phyloP scores from a whole-genome alignment of 371 early-diverging fungal species.

The Mortierella sp. region DNA sequence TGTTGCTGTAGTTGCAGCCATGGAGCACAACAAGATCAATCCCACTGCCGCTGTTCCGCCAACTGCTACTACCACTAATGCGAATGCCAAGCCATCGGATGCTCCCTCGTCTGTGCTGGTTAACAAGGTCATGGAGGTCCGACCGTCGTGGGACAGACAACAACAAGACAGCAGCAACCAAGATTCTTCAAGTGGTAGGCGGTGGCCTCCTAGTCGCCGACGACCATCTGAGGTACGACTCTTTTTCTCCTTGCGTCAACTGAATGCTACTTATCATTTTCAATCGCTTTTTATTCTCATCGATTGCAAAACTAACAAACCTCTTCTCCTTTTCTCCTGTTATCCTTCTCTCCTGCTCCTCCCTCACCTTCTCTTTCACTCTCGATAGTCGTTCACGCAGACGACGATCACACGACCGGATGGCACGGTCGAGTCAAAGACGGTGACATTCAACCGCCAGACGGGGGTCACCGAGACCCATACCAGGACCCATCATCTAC shows the following conservation, averaged over 20 bases:
- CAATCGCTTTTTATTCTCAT: too few species aligned
- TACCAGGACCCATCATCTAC: slow-evolving; percentile 3
- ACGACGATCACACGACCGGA: slow-evolving; percentile 40
- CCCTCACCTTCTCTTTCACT: not conserved
- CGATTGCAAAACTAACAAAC: not conserved
- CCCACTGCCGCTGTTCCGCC: not conserved
- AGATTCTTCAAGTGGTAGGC: not conserved
- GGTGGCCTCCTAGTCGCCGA: not conserved
- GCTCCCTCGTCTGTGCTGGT: not conserved
- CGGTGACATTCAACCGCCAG: slow-evolving; percentile 10
- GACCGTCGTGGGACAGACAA: slow-evolving; percentile 4
- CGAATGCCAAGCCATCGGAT: not conserved
- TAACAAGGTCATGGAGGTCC: slow-evolving; percentile 21
- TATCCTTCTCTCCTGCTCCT: not conserved
- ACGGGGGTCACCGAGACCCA: slow-evolving; percentile 28
- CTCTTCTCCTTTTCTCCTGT: not conserved
- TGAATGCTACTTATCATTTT: too few species aligned
- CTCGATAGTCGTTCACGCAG: slow-evolving; percentile 21
- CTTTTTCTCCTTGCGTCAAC: not conserved
- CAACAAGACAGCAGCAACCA: not conserved
- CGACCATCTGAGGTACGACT: not conserved
- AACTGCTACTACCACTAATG: not conserved
- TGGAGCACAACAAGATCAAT: not conserved
- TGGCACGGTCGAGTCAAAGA: slow-evolving; percentile 35
- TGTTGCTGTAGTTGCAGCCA: not conserved